Conservation (phyloP, 148 eudicot genomes). For the Nyssa sinensis region DNA sequence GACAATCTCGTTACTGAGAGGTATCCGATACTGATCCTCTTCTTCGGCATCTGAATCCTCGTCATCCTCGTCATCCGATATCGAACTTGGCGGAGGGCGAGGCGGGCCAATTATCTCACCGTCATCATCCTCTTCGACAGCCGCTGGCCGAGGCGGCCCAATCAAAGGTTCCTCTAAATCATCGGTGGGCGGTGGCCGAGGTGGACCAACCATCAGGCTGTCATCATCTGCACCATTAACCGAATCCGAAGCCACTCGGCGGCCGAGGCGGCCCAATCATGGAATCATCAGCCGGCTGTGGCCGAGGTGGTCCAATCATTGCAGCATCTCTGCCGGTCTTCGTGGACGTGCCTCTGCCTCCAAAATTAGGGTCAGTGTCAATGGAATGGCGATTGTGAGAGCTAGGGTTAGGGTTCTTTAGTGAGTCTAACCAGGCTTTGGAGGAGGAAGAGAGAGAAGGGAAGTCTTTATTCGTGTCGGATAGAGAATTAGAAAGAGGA, state of each 20-base stretch:
- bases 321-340: no score
- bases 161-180: conserved; percentile 11
- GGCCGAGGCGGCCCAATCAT: no score
- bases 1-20: conserved; percentile 85
- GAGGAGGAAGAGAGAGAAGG: conserved; percentile 58
- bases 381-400: conserved; percentile 27
- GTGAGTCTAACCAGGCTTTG: conserved; percentile 50
- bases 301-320: not conserved
- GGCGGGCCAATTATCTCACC: conserved; percentile 40
- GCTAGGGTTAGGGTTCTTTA: conserved; percentile 40
- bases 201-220: conserved; percentile 27
- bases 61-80: conserved; percentile 33
- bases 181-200: conserved; percentile 19
- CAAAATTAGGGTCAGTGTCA: conserved; percentile 24
- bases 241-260: no score
- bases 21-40: conserved; percentile 45
- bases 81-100: conserved; percentile 31
- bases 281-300: not conserved
- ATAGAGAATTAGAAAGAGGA: not conserved
- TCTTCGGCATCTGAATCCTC: conserved; percentile 38
- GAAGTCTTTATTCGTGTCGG: conserved; percentile 14
- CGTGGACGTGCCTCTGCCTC: not conserved
- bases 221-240: not conserved
- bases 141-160: conserved; percentile 39
- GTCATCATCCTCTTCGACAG: conserved; percentile 10